Percentiles rank a stretch among this genome's conserved stretches.
Conservation (phyloP, 2,329 filamentous ascomycete genomes). For the Penicillium sp. region DNA sequence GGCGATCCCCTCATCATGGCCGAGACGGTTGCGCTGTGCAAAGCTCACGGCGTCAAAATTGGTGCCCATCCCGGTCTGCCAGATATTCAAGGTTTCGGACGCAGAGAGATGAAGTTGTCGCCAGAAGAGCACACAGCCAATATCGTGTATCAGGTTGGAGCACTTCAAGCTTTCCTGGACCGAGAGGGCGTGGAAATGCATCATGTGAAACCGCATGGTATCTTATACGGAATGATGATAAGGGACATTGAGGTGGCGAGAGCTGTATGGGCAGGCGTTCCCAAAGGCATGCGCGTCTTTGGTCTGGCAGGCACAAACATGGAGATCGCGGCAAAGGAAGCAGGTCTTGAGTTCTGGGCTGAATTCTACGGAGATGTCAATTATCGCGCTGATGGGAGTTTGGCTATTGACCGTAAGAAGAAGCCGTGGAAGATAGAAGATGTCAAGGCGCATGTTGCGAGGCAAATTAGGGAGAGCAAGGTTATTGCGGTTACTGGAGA, state of each 20-base stretch:
- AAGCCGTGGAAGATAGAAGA: neutral
- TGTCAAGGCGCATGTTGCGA: neutral
- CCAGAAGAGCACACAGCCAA: slow-evolving; percentile 56
- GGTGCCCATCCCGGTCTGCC: slow-evolving; percentile 62
- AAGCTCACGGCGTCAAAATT: slow-evolving; percentile 52
- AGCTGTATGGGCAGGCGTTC: slow-evolving; percentile 53
- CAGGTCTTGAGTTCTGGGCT: slow-evolving; percentile 51
- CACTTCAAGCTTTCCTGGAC: neutral
- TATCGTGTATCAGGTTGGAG: slow-evolving; percentile 59
- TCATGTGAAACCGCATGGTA: slow-evolving; percentile 61
- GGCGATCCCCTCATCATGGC: slow-evolving; percentile 63
- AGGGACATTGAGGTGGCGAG: slow-evolving; percentile 49
- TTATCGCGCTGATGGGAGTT: too few relatives aligned
- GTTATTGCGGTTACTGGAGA: neutral
- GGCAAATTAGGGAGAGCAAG: neutral
- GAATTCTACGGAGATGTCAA: slow-evolving; percentile 52
- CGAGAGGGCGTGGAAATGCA: slow-evolving; percentile 45
- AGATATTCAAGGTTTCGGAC: slow-evolving; percentile 62
- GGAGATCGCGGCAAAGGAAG: slow-evolving; percentile 51
- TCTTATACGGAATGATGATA: slow-evolving; percentile 56
- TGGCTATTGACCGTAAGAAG: too few relatives aligned
- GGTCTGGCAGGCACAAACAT: slow-evolving; percentile 53
- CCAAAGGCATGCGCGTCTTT: slow-evolving; percentile 50
- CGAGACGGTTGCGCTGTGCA: slow-evolving; percentile 56
- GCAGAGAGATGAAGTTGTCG: slow-evolving; percentile 57